Percentiles rank a stretch among this genome's conserved stretches.
Evolutionary conservation across 2,329 filamentous ascomycete species (phyloP).

Genomic region (Pseudopithomyces maydicus): DNA sequence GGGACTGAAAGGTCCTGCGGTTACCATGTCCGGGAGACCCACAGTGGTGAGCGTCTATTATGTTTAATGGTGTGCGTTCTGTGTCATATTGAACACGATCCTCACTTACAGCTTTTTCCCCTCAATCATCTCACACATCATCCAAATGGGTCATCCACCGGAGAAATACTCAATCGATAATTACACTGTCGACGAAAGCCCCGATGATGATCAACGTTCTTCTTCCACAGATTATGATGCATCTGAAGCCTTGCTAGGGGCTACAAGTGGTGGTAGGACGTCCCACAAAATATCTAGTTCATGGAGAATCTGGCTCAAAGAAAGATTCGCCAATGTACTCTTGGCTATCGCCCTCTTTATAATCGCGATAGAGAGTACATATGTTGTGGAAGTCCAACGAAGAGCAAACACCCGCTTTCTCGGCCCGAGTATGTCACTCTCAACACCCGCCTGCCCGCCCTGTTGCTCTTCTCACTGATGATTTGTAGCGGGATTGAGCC

Average conservation of each 20-base stretch:
- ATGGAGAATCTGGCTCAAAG: background rate
- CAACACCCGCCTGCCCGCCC: background rate
- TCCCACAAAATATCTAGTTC: background rate
- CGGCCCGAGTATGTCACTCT: conserved; percentile 1
- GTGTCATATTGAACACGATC: background rate
- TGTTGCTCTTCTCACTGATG: background rate
- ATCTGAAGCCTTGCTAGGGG: background rate
- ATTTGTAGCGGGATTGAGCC: conserved; percentile 5
- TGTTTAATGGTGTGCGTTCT: background rate
- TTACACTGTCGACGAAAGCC: background rate
- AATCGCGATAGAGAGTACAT: background rate
- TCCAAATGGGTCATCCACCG: background rate
- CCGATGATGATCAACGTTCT: conserved; percentile 1
- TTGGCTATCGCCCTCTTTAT: background rate
- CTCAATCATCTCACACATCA: background rate
- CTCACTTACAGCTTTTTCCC: background rate
- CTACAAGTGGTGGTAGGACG: background rate
- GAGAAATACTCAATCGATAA: background rate
- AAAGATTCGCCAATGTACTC: background rate
- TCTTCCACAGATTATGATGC: background rate
- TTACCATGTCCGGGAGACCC: background rate
- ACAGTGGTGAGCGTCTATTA: background rate
- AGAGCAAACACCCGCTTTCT: background rate
- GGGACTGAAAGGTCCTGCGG: background rate
- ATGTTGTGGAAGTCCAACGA: background rate